A percentile compares a stretch with the other conserved stretches of the same genome.
Conservation (phyloP, 1,284 basidiomycete genomes). For the Austropuccinia psidii region DNA sequence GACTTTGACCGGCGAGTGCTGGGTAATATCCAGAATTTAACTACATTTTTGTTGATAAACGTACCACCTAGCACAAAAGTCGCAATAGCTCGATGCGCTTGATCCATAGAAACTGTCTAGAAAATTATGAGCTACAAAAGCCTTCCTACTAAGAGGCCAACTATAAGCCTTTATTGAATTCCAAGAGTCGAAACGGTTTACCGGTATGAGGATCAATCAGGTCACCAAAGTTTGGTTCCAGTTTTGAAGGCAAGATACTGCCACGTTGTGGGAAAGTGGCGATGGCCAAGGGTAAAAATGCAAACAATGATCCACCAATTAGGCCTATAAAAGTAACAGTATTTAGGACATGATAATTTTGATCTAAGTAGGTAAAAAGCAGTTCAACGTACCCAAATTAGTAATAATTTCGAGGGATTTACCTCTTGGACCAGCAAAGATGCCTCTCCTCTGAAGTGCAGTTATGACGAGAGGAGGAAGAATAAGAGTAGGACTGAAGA, state of each 20-base stretch:
- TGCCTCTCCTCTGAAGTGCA: conserved; percentile 48
- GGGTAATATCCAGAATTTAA: too few species aligned
- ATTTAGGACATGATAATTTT: background rate
- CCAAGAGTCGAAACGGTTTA: conserved; percentile 46
- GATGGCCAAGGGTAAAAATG: conserved; percentile 55
- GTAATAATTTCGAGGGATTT: conserved; percentile 14
- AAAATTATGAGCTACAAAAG: too few species aligned
- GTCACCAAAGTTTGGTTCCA: conserved; percentile 48
- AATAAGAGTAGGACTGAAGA: conserved; percentile 52
- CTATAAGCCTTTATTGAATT: conserved; percentile 55
- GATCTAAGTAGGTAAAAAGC: background rate
- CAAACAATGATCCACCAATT: conserved; percentile 52
- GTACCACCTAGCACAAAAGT: too few species aligned
- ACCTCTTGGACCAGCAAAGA: conserved; percentile 22
- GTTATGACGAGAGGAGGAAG: conserved; percentile 53
- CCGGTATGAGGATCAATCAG: conserved; percentile 46
- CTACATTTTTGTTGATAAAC: too few species aligned
- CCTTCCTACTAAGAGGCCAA: too few species aligned
- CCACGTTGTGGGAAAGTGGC: conserved; percentile 54
- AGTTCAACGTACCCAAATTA: conserved; percentile 13
- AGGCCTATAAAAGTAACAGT: conserved; percentile 37
- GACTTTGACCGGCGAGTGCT: too few species aligned
- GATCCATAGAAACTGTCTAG: too few species aligned
- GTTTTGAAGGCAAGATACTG: conserved; percentile 47
- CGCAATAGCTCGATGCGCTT: too few species aligned